These are phyloP conservation scores for Panicum miliaceum DNA, from an alignment of 176 grass and related monocot species.

Conservation along the genomic window DNA sequence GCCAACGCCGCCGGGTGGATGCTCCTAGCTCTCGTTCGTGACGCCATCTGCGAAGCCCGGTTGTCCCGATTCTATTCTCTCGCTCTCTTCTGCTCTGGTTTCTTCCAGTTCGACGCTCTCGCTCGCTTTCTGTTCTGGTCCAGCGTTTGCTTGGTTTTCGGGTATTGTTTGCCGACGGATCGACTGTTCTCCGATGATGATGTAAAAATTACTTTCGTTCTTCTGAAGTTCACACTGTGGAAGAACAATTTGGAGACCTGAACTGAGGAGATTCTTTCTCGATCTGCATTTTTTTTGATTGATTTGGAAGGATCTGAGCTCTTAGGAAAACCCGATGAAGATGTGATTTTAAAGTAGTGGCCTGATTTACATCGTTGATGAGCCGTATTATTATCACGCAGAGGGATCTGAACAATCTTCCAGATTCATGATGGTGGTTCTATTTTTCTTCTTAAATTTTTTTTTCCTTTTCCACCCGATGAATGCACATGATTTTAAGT, in stretches of 20 bases:
- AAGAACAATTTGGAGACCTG: constrained; percentile 66
- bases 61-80: not conserved
- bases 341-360: constrained; percentile 68
- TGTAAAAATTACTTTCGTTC: constrained; percentile 55
- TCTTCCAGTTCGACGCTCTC: no score
- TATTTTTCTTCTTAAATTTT: not conserved
- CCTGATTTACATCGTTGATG: constrained; percentile 52
- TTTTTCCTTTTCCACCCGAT: not conserved
- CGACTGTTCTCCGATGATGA: constrained; percentile 37
- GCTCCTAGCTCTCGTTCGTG: no score
- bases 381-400: constrained; percentile 37
- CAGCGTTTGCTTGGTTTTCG: not conserved
- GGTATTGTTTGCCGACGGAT: not conserved
- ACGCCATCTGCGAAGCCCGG: no score
- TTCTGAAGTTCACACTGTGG: constrained; percentile 53
- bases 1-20: no score
- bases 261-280: constrained; percentile 29
- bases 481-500: constrained; percentile 46
- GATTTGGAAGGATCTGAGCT: not conserved
- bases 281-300: not conserved
- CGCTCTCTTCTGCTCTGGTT: not conserved
- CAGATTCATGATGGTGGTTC: not conserved
- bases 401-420: constrained; percentile 22
- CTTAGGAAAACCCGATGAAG: constrained; percentile 1
- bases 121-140: rapidly evolving